These are phyloP conservation scores for Fusarium caatingaense DNA, from an alignment of 2,329 filamentous ascomycete genomes.

Conservation along the genomic window DNA sequence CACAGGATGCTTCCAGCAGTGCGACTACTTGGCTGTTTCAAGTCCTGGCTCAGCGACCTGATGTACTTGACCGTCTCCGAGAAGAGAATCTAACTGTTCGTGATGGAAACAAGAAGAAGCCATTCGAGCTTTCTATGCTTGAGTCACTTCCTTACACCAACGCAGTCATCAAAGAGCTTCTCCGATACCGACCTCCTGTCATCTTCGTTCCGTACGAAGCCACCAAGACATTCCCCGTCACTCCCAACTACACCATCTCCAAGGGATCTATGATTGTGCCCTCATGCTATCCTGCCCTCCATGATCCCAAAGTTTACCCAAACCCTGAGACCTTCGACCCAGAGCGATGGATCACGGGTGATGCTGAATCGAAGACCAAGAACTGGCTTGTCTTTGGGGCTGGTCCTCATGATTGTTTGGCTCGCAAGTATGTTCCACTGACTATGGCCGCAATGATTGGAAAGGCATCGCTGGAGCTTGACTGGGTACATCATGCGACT, in stretches of 20 bases:
- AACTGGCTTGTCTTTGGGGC: constrained; percentile 67
- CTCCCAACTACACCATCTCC: constrained; percentile 59
- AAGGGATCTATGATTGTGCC: constrained; percentile 63
- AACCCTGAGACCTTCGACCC: constrained; percentile 61
- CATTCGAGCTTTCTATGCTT: constrained; percentile 59
- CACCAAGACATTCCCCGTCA: constrained; percentile 60
- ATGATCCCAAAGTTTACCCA: constrained; percentile 61
- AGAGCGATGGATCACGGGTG: constrained; percentile 63
- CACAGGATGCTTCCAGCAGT: constrained; percentile 65
- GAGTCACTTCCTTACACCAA: constrained; percentile 63
- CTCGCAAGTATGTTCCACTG: constrained; percentile 61
- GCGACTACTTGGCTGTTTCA: constrained; percentile 66
- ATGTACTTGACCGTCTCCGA: constrained; percentile 59
- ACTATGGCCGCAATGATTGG: constrained; percentile 65
- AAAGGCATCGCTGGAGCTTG: constrained; percentile 61
- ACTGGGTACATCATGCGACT: constrained; percentile 64
- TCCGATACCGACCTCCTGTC: constrained; percentile 63
- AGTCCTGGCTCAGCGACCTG: constrained; percentile 61
- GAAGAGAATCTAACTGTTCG: constrained; percentile 60
- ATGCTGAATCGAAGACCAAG: constrained; percentile 62
- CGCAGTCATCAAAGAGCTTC: constrained; percentile 64
- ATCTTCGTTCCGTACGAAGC: constrained; percentile 66
- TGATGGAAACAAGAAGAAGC: constrained; percentile 54
- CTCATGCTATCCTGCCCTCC: constrained; percentile 63
- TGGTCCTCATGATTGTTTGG: constrained; percentile 63